Percentiles rank a stretch among this genome's conserved stretches.
Conservation (phyloP, 2,329 filamentous ascomycete species). For the Colletotrichum coccodes region DNA sequence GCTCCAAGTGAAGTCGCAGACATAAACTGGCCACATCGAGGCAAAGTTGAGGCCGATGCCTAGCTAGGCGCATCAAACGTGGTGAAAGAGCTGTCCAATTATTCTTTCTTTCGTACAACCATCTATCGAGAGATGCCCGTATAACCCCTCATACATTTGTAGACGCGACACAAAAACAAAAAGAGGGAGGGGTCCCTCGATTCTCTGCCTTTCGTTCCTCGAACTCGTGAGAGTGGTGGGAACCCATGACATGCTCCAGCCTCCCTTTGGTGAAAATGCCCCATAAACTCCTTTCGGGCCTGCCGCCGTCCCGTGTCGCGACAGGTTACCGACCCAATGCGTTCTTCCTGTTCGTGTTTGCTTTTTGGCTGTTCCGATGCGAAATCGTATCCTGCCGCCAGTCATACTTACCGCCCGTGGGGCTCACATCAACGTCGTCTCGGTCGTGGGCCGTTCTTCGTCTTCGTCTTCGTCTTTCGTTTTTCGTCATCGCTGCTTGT, state of each 20-base stretch:
- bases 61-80: background rate
- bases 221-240: background rate
- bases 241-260: conserved; percentile 1
- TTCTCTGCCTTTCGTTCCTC: background rate
- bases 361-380: conserved; percentile 1
- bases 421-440: conserved; percentile 22
- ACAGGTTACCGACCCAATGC: conserved; percentile 23
- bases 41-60: background rate
- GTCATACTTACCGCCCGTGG: conserved; percentile 17
- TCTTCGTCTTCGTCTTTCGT: background rate
- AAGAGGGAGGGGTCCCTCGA: too few species aligned
- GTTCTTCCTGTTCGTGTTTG: conserved; percentile 11
- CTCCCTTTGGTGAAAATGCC: background rate
- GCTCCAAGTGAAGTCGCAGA: too few species aligned
- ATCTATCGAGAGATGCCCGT: conserved; percentile 8
- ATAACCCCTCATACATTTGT: conserved; percentile 8
- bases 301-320: background rate
- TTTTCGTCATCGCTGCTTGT: background rate
- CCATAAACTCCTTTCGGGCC: conserved; percentile 19
- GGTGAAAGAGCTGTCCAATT: conserved; percentile 3
- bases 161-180: background rate
- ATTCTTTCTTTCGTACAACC: conserved; percentile 19
- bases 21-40: too few species aligned
- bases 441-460: background rate
- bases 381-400: background rate